A percentile compares a stretch with the other conserved stretches of the same genome.
These are phyloP conservation scores for Curvularia eragrostidis DNA, from an alignment of 2,329 filamentous ascomycete genomes.

Conservation along the genomic window DNA sequence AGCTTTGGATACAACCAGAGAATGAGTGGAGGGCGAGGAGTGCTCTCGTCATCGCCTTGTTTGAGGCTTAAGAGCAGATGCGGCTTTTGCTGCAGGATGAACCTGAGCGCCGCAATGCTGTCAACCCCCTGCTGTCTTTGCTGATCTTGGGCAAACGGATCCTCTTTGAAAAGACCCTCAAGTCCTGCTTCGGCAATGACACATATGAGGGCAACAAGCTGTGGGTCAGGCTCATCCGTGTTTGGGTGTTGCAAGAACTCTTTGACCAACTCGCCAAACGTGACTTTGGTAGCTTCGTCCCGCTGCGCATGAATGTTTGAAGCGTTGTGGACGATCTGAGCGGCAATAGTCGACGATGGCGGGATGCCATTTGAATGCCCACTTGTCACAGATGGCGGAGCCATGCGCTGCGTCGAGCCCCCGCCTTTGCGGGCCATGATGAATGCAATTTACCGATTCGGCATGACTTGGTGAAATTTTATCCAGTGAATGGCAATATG, in stretches of 20 bases:
- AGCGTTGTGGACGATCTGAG: conserved; percentile 84
- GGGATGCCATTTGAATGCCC: conserved; percentile 31
- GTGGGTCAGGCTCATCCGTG: conserved; percentile 68
- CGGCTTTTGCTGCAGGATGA: conserved; percentile 78
- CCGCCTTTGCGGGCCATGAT: conserved; percentile 53
- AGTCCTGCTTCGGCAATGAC: conserved; percentile 82
- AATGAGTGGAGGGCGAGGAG: conserved; percentile 55
- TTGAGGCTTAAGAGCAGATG: conserved; percentile 61
- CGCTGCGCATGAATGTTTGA: conserved; percentile 68
- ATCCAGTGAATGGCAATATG: not conserved
- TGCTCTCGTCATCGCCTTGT: conserved; percentile 42
- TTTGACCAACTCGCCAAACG: conserved; percentile 76
- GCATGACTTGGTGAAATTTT: conserved; percentile 28
- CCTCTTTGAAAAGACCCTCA: conserved; percentile 70
- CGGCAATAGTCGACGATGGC: conserved; percentile 81
- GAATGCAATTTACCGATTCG: conserved; percentile 24
- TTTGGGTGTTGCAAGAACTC: conserved; percentile 61
- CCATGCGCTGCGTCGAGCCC: conserved; percentile 40
- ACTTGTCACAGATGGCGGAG: conserved; percentile 29
- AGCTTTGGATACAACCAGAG: conserved; percentile 63
- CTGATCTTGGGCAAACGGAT: conserved; percentile 69
- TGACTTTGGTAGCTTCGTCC: conserved; percentile 71
- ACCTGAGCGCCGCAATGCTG: conserved; percentile 77
- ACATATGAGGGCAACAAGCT: conserved; percentile 84
- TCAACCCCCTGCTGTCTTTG: conserved; percentile 68